Conservation (phyloP, 495 filamentous ascomycete genomes). For the Aspergillus incahuasiensis region DNA sequence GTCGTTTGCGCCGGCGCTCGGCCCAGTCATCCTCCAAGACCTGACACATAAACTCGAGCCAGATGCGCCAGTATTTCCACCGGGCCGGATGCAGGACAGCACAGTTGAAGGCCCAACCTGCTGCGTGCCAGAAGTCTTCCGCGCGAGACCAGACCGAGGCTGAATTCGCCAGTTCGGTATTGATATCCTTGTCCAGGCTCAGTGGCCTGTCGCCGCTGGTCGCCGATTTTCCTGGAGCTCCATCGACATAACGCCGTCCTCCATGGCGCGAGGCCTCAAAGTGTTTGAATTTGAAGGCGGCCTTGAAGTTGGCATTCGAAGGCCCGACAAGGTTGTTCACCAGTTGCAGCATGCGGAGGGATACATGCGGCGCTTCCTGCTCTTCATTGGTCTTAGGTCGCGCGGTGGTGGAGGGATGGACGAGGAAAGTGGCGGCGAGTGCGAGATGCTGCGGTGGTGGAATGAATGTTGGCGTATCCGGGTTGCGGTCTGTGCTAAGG, state of each 20-base stretch:
- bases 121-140: conserved; percentile 81
- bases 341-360: conserved; percentile 56
- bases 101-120: conserved; percentile 94
- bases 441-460: conserved; percentile 58
- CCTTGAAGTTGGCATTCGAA: conserved; percentile 38
- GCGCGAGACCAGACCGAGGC: conserved; percentile 67
- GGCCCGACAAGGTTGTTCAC: conserved; percentile 50
- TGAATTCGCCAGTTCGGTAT: conserved; percentile 49
- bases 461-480: conserved; percentile 39
- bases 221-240: conserved; percentile 1
- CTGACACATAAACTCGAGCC: conserved; percentile 76
- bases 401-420: conserved; percentile 68
- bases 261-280: conserved; percentile 34
- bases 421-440: conserved; percentile 60
- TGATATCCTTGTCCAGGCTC: conserved; percentile 28
- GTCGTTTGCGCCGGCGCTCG: conserved; percentile 39
- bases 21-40: conserved; percentile 72
- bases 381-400: conserved; percentile 50
- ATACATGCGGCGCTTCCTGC: conserved; percentile 47
- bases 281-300: conserved; percentile 52
- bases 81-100: conserved; percentile 62
- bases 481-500: conserved; percentile 51
- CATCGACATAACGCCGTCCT: conserved; percentile 22
- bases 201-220: conserved; percentile 33
- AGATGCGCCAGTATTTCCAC: conserved; percentile 80